These are phyloP conservation scores for Metschnikowia anglica DNA, from an alignment of 805 yeast genomes.

Conservation along the genomic window DNA sequence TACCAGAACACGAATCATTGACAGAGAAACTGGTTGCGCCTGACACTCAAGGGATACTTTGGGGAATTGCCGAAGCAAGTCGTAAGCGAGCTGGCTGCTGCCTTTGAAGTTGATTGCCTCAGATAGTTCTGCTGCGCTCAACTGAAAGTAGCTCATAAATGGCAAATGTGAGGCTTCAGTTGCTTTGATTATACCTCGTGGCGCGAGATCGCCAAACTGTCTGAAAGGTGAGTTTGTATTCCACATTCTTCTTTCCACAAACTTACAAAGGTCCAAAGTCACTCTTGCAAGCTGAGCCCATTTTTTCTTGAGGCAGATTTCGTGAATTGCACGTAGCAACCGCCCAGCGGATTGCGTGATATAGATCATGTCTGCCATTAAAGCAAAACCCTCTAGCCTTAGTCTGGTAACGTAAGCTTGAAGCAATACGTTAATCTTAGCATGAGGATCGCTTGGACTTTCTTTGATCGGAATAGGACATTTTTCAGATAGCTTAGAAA, in stretches of 20 bases:
- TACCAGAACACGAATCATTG: conserved; percentile 62
- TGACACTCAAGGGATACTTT: conserved; percentile 54
- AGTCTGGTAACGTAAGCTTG: conserved; percentile 86
- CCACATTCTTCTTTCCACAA: conserved; percentile 86
- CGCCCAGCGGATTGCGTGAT: conserved; percentile 93
- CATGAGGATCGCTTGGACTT: conserved; percentile 61
- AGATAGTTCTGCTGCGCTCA: conserved; percentile 76
- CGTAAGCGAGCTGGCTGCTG: conserved; percentile 57
- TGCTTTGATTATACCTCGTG: conserved; percentile 64
- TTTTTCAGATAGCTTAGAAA: conserved; percentile 62
- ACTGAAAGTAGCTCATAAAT: conserved; percentile 71
- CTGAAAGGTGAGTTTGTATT: conserved; percentile 78
- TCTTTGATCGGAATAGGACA: conserved; percentile 90
- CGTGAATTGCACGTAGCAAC: conserved; percentile 79
- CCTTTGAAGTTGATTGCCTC: conserved; percentile 75
- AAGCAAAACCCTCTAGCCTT: conserved; percentile 80
- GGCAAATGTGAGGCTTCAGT: conserved; percentile 82
- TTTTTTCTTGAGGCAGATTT: conserved; percentile 63
- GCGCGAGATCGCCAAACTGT: conserved; percentile 70
- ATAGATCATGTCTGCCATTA: conserved; percentile 90
- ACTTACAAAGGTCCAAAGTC: conserved; percentile 66
- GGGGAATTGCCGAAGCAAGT: conserved; percentile 72
- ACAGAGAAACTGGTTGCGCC: conserved; percentile 76
- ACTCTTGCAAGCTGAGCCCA: conserved; percentile 67
- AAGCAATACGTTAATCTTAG: conserved; percentile 75